phyloP scores from a whole-genome alignment of 2,329 filamentous ascomycete species.

The Westerdykella aurantiaca region DNA sequence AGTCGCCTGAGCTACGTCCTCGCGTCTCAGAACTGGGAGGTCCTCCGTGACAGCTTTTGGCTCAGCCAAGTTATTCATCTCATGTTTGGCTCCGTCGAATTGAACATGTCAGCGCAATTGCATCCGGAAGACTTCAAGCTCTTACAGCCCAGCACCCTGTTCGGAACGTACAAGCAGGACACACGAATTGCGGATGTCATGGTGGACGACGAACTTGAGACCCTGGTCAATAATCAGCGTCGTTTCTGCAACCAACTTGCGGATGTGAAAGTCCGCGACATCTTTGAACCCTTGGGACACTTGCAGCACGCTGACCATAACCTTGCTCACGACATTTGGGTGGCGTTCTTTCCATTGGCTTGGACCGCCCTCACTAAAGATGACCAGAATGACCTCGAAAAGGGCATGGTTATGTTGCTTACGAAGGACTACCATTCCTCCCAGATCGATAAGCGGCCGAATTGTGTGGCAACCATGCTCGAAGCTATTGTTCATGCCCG shows the following conservation, averaged over 20 bases:
- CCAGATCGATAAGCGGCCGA: constrained; percentile 90
- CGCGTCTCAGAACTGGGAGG: constrained; percentile 93
- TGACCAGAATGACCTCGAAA: constrained; percentile 83
- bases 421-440: constrained; percentile 94
- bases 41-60: constrained; percentile 92
- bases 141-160: constrained; percentile 67
- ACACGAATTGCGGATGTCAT: constrained; percentile 58
- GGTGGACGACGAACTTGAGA: constrained; percentile 75
- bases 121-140: constrained; percentile 79
- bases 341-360: constrained; percentile 82
- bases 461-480: constrained; percentile 87
- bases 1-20: constrained; percentile 85
- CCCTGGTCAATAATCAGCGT: constrained; percentile 69
- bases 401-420: constrained; percentile 80
- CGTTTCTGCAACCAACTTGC: constrained; percentile 79
- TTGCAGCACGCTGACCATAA: constrained; percentile 83
- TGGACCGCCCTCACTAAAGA: constrained; percentile 87
- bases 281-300: constrained; percentile 84
- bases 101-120: constrained; percentile 70
- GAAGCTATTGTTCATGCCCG: constrained; percentile 79
- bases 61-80: constrained; percentile 90
- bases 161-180: constrained; percentile 68
- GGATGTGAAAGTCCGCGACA: constrained; percentile 79
- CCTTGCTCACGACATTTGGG: constrained; percentile 85
- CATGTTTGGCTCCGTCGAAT: constrained; percentile 83